Evolutionary conservation across 805 yeast species (phyloP).

Genomic region (Lipomyces orientalis): DNA sequence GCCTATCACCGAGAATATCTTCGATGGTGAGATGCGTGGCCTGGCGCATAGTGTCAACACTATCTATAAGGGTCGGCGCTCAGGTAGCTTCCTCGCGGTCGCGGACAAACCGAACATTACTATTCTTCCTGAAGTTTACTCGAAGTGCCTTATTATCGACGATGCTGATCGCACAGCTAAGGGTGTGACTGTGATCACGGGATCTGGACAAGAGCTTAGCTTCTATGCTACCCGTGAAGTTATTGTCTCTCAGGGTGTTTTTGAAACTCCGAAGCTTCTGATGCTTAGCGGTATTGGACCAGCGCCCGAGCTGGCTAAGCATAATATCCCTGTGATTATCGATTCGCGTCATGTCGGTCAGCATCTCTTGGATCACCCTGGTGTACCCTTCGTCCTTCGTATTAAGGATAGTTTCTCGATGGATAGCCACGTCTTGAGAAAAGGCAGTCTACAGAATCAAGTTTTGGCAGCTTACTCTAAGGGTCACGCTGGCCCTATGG

Average conservation of each 20-base stretch:
- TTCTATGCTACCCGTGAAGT: constrained; percentile 43
- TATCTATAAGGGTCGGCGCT: constrained; percentile 41
- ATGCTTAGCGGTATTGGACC: constrained; percentile 47
- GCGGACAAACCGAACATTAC: constrained; percentile 41
- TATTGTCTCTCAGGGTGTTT: constrained; percentile 44
- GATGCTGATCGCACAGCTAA: constrained; percentile 34
- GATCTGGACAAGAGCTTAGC: constrained; percentile 39
- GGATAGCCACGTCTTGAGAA: constrained; percentile 40
- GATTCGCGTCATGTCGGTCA: constrained; percentile 47
- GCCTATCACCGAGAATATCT: constrained; percentile 40
- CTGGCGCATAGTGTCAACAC: constrained; percentile 41
- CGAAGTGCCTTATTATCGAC: constrained; percentile 41
- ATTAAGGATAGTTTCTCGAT: constrained; percentile 41
- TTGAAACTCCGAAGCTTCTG: constrained; percentile 46
- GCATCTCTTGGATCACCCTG: constrained; percentile 46
- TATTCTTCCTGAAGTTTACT: constrained; percentile 42
- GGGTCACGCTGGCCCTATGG: constrained; percentile 39
- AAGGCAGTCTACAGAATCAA: constrained; percentile 35
- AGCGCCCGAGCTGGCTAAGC: constrained; percentile 41
- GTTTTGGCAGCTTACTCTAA: constrained; percentile 36
- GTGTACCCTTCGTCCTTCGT: constrained; percentile 42
- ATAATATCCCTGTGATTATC: constrained; percentile 42
- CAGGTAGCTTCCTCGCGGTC: constrained; percentile 39
- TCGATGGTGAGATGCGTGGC: constrained; percentile 38
- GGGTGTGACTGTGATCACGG: constrained; percentile 42